Evolutionary conservation across 441 rosid species (phyloP), one percentile per base, ranked within the genome.

Genomic region (Sinapis alba): DNA sequence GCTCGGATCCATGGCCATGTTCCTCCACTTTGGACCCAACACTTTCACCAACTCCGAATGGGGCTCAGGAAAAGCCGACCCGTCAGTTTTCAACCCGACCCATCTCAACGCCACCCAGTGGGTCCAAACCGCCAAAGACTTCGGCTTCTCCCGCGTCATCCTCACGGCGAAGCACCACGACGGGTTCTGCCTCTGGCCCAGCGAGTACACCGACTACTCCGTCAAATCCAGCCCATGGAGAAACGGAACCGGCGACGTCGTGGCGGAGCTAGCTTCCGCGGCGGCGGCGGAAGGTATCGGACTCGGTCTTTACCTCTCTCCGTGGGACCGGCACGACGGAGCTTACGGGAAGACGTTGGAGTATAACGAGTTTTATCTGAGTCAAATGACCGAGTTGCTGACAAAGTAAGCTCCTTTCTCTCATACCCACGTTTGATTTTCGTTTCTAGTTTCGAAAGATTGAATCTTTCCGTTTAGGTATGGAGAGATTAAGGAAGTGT

Each of bases 121-220:
- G 98, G 87, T 90, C 75, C 84, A 82, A 34, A 85, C 85, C 32
- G 96, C 96, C 10, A 87, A 90, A 83, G 87, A 80, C 72, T 79
- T 82, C 5, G 97, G 96, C 6, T 94, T 94, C 78, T 74, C 87
- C 6, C 87, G 90, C 5, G 83, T 95, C 36, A 85, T 92, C 53
- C 90, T 95, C 71, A 95, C 98, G 0, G 91, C 97, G 3, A 95
- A 95, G 57, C 98, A 95, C 84, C 97, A 90, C 69, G 99, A 95
- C 47, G 99, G 99, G n/a, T 92, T 95, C 80, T 95, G 97, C 61
- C 81, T 95, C 78, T 95, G 98, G 99, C 97, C 94, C 2, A 86
- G 85, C 57, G 84, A 79, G 21, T 93, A 84, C 80, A 95, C 94
- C 0, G 82, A 90, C 21, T 92, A 88, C 83, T 87, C 94, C 19